phyloP scores from a whole-genome alignment of 345 rosid species.

The Euphorbia peplus region DNA sequence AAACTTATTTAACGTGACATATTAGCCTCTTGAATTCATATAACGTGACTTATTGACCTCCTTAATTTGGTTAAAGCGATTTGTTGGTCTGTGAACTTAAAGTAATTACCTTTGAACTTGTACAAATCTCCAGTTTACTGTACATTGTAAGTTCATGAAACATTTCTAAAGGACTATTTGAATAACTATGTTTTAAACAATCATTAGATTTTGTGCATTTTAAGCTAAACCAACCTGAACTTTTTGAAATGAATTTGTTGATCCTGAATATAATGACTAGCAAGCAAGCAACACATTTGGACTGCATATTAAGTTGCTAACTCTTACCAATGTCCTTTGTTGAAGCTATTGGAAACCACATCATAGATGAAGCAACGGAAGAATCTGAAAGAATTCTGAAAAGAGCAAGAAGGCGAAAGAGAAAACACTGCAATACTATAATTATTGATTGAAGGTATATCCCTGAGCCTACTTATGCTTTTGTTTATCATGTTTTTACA shows the following conservation, averaged over 20 bases:
- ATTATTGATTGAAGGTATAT: slow-evolving; percentile 69
- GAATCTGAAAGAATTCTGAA: slow-evolving; percentile 63
- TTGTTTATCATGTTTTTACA: neutral
- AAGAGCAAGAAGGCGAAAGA: slow-evolving; percentile 75
- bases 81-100: too few relatives aligned
- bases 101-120: too few relatives aligned
- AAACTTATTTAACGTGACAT: too few relatives aligned
- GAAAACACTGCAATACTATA: slow-evolving; percentile 53
- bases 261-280: neutral
- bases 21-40: too few relatives aligned
- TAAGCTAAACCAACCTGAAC: neutral
- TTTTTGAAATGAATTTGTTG: neutral
- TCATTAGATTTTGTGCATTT: neutral
- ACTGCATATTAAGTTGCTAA: slow-evolving; percentile 9
- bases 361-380: slow-evolving; percentile 48
- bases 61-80: too few relatives aligned
- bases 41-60: too few relatives aligned
- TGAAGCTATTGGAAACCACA: slow-evolving; percentile 22
- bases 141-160: too few relatives aligned
- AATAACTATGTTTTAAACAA: neutral
- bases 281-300: neutral
- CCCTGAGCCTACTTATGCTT: neutral
- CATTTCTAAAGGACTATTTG: too few relatives aligned
- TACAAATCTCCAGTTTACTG: too few relatives aligned
- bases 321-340: slow-evolving; percentile 3